A percentile compares a stretch with the other conserved stretches of the same genome.
Evolutionary conservation across 257 asterid genomes (phyloP).

Genomic region (Solanum virginianum): DNA sequence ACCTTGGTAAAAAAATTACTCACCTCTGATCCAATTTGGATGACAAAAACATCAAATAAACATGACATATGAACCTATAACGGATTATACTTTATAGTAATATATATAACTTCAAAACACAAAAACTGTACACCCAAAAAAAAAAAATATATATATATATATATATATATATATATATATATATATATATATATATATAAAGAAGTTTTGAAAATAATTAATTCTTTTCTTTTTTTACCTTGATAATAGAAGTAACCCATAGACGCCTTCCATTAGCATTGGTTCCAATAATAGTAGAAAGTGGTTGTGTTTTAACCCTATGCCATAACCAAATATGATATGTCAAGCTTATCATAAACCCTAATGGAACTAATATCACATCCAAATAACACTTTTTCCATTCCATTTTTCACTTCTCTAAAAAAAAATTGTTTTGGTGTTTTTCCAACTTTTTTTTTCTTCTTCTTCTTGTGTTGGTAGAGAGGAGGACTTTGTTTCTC

Average conservation of each 20-base stretch:
- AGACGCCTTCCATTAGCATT: conserved; percentile 67
- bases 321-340: conserved; percentile 78
- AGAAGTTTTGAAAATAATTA: too few species aligned
- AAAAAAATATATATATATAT: too few species aligned
- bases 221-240: conserved; percentile 20
- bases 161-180: too few species aligned
- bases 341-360: conserved; percentile 30
- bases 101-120: too few species aligned
- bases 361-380: conserved; percentile 61
- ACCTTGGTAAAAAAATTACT: background rate
- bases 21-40: background rate
- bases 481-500: background rate
- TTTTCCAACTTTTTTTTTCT: background rate
- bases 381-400: conserved; percentile 80
- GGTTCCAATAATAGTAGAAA: conserved; percentile 61
- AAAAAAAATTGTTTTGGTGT: too few species aligned
- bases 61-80: background rate
- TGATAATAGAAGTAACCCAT: conserved; percentile 85
- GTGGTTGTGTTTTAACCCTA: conserved; percentile 54
- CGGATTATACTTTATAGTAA: too few species aligned
- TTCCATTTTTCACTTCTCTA: conserved; percentile 35
- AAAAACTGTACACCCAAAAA: too few species aligned
- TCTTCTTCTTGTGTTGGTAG: background rate
- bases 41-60: too few species aligned
- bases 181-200: too few species aligned